phyloP scores from a whole-genome alignment of 148 eudicot species.

The Fagopyrum esculentum region DNA sequence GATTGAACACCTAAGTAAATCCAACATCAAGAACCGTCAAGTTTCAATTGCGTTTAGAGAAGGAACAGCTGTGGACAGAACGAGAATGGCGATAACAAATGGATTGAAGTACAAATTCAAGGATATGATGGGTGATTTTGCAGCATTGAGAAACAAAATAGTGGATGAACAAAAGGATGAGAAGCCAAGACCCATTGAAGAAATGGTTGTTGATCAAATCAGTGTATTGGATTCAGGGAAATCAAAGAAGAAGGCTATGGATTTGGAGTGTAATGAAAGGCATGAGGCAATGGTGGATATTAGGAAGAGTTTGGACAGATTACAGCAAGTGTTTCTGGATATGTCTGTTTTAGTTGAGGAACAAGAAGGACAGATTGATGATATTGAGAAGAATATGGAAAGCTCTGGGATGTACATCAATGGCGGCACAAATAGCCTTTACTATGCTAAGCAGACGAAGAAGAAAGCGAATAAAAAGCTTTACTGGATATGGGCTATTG shows the following conservation, averaged over 20 bases:
- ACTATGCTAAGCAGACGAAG: conserved; percentile 74
- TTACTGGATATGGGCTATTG: conserved; percentile 43
- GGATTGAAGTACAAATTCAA: conserved; percentile 54
- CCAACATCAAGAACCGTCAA: conserved; percentile 35
- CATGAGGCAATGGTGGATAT: conserved; percentile 64
- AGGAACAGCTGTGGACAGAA: conserved; percentile 57
- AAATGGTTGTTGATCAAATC: conserved; percentile 50
- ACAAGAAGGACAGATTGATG: conserved; percentile 63
- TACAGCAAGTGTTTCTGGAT: conserved; percentile 82
- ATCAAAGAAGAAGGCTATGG: conserved; percentile 13
- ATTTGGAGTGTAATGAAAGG: conserved; percentile 49
- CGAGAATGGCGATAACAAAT: conserved; percentile 49
- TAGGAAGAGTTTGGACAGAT: conserved; percentile 59
- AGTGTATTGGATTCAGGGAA: conserved; percentile 27
- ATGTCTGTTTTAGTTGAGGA: conserved; percentile 79
- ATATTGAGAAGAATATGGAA: conserved; percentile 67
- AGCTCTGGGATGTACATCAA: conserved; percentile 45
- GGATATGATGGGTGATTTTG: conserved; percentile 59
- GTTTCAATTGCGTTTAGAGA: conserved; percentile 25
- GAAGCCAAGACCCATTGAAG: conserved; percentile 33
- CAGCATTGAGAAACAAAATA: conserved; percentile 48
- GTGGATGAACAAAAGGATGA: conserved; percentile 57
- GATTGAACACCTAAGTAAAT: conserved; percentile 50
- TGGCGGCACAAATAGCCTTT: conserved; percentile 45
- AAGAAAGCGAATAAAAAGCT: conserved; percentile 35